These are phyloP conservation scores for Trichoderma reesei DNA, from an alignment of 495 filamentous ascomycete genomes.

Conservation along the genomic window DNA sequence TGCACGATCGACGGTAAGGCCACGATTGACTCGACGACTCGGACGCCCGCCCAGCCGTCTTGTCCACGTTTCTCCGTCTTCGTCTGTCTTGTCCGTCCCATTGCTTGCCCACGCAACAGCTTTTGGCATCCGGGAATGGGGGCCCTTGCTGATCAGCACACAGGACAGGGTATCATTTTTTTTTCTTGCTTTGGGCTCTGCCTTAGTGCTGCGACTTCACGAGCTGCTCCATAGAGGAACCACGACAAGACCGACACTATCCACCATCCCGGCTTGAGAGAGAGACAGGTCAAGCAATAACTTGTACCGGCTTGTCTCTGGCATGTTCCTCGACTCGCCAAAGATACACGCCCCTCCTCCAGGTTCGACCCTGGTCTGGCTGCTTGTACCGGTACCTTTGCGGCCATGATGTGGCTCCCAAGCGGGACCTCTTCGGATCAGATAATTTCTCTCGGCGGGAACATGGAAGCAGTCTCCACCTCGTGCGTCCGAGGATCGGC, in stretches of 20 bases:
- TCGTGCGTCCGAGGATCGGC: constrained; percentile 1
- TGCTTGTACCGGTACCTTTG: neutral
- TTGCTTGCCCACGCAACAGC: neutral
- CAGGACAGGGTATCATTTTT: neutral
- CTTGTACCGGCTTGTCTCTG: neutral
- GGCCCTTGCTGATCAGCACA: neutral
- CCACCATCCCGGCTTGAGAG: neutral
- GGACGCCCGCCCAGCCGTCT: neutral
- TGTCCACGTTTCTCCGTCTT: neutral
- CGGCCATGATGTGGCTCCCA: neutral
- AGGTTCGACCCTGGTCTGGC: neutral
- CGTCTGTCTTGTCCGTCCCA: neutral
- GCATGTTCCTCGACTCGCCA: neutral
- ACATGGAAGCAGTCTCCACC: neutral
- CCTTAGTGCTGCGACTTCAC: neutral
- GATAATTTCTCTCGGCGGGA: constrained; percentile 12
- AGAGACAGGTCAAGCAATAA: neutral
- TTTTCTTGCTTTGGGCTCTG: neutral
- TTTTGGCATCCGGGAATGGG: neutral
- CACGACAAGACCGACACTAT: neutral
- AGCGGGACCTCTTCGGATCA: constrained; percentile 8
- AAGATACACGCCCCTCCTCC: constrained; percentile 1
- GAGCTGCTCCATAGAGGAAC: neutral
- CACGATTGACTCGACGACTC: neutral
- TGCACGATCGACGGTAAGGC: neutral